phyloP scores from a whole-genome alignment of 2,329 filamentous ascomycete species.

The Neofusicoccum kwambonambiense region DNA sequence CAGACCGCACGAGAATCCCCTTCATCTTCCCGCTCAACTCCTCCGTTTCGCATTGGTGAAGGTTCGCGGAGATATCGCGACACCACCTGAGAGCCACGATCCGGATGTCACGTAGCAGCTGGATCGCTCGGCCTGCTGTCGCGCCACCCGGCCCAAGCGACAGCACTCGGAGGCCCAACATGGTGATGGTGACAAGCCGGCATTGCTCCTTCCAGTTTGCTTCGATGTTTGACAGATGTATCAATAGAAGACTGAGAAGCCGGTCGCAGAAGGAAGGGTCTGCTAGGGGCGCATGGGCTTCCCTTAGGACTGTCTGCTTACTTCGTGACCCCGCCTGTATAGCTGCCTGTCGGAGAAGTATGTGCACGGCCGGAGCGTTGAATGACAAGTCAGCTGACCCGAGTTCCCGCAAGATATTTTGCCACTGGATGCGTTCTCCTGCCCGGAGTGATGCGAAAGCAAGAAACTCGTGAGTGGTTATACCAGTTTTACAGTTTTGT shows the following conservation, averaged over 20 bases:
- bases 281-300: not conserved
- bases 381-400: constrained; percentile 1
- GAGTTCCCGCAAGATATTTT: constrained; percentile 18
- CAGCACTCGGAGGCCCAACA: constrained; percentile 3
- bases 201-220: constrained; percentile 14
- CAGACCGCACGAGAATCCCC: not conserved
- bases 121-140: not conserved
- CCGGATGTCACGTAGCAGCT: not conserved
- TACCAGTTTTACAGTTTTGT: not conserved
- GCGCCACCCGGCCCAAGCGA: not conserved
- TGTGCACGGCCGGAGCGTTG: not conserved
- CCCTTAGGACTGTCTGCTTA: not conserved
- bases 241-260: not conserved
- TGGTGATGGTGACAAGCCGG: not conserved
- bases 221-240: not conserved
- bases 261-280: not conserved
- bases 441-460: constrained; percentile 16
- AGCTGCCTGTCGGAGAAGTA: constrained; percentile 1
- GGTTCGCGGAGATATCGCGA: not conserved
- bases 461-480: constrained; percentile 9
- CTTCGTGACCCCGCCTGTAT: constrained; percentile 4
- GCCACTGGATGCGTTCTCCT: constrained; percentile 18
- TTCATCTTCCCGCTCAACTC: not conserved
- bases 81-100: constrained; percentile 5
- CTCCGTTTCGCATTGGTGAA: not conserved